Evolutionary conservation across 768 basidiomycete species (phyloP).

Genomic region (Candolleomyces aberdarensis): DNA sequence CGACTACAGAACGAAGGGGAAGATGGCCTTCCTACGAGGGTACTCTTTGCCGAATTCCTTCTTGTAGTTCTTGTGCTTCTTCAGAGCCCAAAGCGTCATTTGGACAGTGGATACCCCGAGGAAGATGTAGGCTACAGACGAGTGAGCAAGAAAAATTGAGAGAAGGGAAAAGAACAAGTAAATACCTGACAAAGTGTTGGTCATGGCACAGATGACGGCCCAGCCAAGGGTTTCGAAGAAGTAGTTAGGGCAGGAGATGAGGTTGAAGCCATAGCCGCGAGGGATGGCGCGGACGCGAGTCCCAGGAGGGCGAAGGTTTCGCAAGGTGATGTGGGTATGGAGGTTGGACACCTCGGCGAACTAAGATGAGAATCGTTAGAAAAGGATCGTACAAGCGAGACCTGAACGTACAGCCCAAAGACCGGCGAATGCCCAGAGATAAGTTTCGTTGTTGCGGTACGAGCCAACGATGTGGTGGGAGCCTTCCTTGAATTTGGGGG

Average conservation of each 20-base stretch:
- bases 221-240: slow-evolving; percentile 86
- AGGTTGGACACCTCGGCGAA: slow-evolving; percentile 85
- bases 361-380: slow-evolving; percentile 36
- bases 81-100: slow-evolving; percentile 86
- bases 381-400: background rate
- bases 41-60: slow-evolving; percentile 92
- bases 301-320: slow-evolving; percentile 79
- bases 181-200: slow-evolving; percentile 73
- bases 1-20: slow-evolving; percentile 64
- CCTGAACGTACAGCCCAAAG: slow-evolving; percentile 69
- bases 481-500: slow-evolving; percentile 68
- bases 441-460: slow-evolving; percentile 58
- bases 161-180: background rate
- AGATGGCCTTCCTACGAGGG: slow-evolving; percentile 69
- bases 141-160: background rate
- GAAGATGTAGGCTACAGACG: slow-evolving; percentile 57
- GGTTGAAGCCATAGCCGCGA: slow-evolving; percentile 85
- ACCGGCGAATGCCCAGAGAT: slow-evolving; percentile 62
- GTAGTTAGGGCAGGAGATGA: slow-evolving; percentile 92
- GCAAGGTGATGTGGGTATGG: slow-evolving; percentile 76
- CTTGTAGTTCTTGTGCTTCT: slow-evolving; percentile 88
- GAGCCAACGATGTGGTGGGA: slow-evolving; percentile 64
- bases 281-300: slow-evolving; percentile 82
- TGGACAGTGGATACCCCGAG: slow-evolving; percentile 53
- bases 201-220: slow-evolving; percentile 70